Evolutionary conservation across 2,329 filamentous ascomycete genomes (phyloP).

Genomic region (Aspergillus fijiensis): DNA sequence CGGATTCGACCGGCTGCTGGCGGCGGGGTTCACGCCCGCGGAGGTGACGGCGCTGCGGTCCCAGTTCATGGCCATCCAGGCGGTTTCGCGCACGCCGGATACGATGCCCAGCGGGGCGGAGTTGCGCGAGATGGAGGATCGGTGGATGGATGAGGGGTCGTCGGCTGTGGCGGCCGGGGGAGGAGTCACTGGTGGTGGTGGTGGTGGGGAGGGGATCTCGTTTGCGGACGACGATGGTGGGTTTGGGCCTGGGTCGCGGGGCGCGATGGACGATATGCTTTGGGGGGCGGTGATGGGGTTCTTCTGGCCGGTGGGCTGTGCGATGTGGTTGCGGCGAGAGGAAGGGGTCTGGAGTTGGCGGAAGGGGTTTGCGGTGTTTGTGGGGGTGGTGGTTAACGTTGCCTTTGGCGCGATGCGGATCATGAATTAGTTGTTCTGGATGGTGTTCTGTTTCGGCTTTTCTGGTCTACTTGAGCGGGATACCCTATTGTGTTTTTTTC

Average conservation of each 20-base stretch:
- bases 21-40: conserved; percentile 74
- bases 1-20: conserved; percentile 84
- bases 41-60: conserved; percentile 83
- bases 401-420: conserved; percentile 69
- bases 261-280: conserved; percentile 78
- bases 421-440: conserved; percentile 39
- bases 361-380: conserved; percentile 81
- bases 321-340: conserved; percentile 81
- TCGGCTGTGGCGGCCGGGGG: conserved; percentile 47
- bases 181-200: conserved; percentile 32
- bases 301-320: conserved; percentile 86
- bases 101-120: conserved; percentile 79
- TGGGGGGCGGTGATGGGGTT: conserved; percentile 89
- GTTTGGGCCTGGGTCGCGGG: conserved; percentile 41
- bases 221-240: conserved; percentile 44
- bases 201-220: conserved; percentile 24
- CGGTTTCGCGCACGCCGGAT: conserved; percentile 79
- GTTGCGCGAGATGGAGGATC: conserved; percentile 77
- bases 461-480: conserved; percentile 4
- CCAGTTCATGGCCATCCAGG: conserved; percentile 84
- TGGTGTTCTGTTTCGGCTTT: neutral
- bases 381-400: conserved; percentile 78
- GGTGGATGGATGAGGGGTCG: conserved; percentile 75
- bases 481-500: conserved; percentile 7
- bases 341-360: conserved; percentile 83